Conservation (phyloP, 1,139 yeast genomes). For the Barnettozyma hawaiiensis region DNA sequence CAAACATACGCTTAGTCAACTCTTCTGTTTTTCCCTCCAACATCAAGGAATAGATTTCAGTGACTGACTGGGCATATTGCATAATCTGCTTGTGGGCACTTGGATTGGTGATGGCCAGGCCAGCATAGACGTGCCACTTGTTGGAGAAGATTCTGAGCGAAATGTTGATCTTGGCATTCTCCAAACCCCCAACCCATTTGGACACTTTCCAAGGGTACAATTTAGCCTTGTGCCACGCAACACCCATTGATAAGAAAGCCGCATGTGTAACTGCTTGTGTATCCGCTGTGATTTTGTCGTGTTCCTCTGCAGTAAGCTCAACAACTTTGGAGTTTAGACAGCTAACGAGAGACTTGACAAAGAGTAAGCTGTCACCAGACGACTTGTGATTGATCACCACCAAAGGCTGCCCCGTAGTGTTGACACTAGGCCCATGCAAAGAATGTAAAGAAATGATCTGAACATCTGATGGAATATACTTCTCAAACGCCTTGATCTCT, state of each 20-base stretch:
- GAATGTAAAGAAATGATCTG: constrained; percentile 87
- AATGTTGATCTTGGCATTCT: constrained; percentile 91
- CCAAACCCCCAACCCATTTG: constrained; percentile 88
- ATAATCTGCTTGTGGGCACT: constrained; percentile 87
- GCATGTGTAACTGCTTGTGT: constrained; percentile 99
- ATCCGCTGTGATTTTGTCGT: constrained; percentile 93
- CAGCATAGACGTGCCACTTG: constrained; percentile 98
- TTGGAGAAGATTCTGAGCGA: constrained; percentile 85
- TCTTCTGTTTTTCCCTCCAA: constrained; percentile 60
- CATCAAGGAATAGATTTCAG: constrained; percentile 80
- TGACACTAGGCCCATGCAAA: constrained; percentile 88
- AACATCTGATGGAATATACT: constrained; percentile 64
- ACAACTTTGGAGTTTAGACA: constrained; percentile 78
- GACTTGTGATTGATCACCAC: constrained; percentile 79
- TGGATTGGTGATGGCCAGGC: constrained; percentile 92
- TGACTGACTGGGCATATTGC: constrained; percentile 81
- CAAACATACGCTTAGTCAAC: constrained; percentile 49
- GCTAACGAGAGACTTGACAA: constrained; percentile 59
- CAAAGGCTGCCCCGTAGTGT: constrained; percentile 86
- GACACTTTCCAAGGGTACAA: constrained; percentile 93
- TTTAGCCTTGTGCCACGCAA: constrained; percentile 81
- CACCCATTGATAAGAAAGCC: constrained; percentile 94
- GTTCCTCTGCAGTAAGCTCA: constrained; percentile 74
- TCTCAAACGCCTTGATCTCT: constrained; percentile 82
- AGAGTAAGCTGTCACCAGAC: constrained; percentile 44